phyloP scores from a whole-genome alignment of 768 basidiomycete species.

The Mycena metata region DNA sequence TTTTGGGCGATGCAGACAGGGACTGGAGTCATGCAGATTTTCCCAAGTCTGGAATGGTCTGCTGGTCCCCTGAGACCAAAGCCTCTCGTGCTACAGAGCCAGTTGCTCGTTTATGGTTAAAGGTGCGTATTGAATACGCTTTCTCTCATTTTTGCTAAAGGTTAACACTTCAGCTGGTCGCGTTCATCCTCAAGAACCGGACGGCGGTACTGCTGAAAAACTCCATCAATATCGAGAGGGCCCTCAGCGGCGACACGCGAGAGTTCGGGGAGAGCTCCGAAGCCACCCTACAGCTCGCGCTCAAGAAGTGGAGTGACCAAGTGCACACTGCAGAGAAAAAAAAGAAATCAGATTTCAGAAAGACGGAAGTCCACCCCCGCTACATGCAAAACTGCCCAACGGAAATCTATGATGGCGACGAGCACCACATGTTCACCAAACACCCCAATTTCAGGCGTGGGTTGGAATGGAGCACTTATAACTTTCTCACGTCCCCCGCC shows the following conservation, averaged over 20 bases:
- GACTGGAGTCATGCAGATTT: background rate
- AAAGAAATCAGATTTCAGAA: background rate
- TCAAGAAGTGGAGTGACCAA: background rate
- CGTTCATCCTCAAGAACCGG: background rate
- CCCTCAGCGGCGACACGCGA: background rate
- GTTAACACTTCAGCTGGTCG: background rate
- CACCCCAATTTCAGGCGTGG: constrained; percentile 7
- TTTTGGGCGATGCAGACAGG: background rate
- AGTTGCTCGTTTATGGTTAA: background rate
- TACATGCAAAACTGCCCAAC: background rate
- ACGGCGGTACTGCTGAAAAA: background rate
- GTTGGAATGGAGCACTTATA: background rate
- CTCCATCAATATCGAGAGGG: background rate
- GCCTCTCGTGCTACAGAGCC: background rate
- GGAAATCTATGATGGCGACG: background rate
- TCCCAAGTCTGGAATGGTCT: constrained; percentile 1
- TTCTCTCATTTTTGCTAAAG: background rate
- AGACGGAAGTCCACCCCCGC: background rate
- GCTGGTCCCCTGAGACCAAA: constrained; percentile 7
- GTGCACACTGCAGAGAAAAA: background rate
- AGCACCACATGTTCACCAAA: background rate
- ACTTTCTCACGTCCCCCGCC: background rate
- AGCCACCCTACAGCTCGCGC: background rate
- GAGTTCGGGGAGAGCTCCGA: background rate
- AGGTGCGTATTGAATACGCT: background rate